These are phyloP conservation scores for Solioccasus polychromus DNA, from an alignment of 768 basidiomycete genomes.

Conservation along the genomic window DNA sequence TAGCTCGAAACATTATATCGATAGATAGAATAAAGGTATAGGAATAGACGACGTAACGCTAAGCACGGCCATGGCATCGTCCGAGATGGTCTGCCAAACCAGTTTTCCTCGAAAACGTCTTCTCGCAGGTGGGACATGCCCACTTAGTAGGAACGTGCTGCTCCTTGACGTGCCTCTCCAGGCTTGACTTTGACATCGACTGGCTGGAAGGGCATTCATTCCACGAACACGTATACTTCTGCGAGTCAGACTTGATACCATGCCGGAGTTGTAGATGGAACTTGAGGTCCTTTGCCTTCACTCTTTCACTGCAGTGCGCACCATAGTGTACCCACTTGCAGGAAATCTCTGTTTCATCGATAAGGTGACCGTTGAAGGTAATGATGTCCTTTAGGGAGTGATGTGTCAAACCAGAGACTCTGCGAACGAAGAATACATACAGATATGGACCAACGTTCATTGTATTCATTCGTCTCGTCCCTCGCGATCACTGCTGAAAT, in stretches of 20 bases:
- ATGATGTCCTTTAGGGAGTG: conserved; percentile 2
- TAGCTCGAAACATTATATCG: too few relatives aligned
- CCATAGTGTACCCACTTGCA: conserved; percentile 8
- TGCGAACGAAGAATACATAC: not conserved
- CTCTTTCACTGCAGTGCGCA: not conserved
- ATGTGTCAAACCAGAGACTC: not conserved
- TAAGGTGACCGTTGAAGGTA: not conserved
- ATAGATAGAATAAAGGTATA: too few relatives aligned
- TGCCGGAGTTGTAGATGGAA: conserved; percentile 5
- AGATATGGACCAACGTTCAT: not conserved
- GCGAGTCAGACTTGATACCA: not conserved
- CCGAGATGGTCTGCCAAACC: conserved; percentile 1
- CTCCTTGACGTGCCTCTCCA: conserved; percentile 11
- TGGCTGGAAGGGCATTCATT: not conserved
- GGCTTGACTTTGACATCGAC: conserved; percentile 7
- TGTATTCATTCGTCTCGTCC: not conserved
- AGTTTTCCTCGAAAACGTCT: conserved; percentile 2
- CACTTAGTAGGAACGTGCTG: conserved; percentile 12
- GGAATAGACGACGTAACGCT: too few relatives aligned
- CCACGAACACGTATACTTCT: conserved; percentile 11
- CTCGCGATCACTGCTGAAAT: not conserved
- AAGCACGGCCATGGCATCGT: not conserved
- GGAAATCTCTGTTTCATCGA: not conserved
- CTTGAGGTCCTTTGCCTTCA: conserved; percentile 1
- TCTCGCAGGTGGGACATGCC: conserved; percentile 3